Evolutionary conservation across 768 basidiomycete genomes (phyloP).

Genomic region (Rhizopogon vinicolor): DNA sequence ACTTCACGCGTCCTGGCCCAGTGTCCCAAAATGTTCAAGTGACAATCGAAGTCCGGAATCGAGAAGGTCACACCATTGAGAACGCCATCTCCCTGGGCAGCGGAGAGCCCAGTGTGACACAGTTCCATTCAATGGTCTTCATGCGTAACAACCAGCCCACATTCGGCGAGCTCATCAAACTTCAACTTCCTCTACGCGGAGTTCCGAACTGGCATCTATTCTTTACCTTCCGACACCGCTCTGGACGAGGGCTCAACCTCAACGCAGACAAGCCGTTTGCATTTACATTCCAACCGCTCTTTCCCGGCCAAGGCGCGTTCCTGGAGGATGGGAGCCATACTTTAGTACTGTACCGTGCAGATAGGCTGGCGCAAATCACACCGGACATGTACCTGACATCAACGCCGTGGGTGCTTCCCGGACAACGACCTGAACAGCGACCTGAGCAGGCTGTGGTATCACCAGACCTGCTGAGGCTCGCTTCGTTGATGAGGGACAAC

Average conservation of each 20-base stretch:
- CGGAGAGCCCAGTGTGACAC: slow-evolving; percentile 75
- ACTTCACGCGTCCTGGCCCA: slow-evolving; percentile 55
- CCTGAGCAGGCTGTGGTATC: slow-evolving; percentile 55
- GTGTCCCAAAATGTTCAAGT: slow-evolving; percentile 70
- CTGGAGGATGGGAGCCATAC: slow-evolving; percentile 88
- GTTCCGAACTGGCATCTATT: slow-evolving; percentile 86
- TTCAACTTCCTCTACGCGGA: slow-evolving; percentile 64
- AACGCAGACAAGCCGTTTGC: slow-evolving; percentile 73
- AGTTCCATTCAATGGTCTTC: slow-evolving; percentile 91
- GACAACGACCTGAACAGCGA: slow-evolving; percentile 60
- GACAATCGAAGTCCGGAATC: slow-evolving; percentile 79
- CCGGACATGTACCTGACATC: slow-evolving; percentile 70
- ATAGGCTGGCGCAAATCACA: slow-evolving; percentile 56
- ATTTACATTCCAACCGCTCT: slow-evolving; percentile 88
- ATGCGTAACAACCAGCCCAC: slow-evolving; percentile 84
- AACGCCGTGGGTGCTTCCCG: slow-evolving; percentile 53
- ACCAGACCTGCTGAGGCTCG: slow-evolving; percentile 56
- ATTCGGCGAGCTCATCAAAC: slow-evolving; percentile 89
- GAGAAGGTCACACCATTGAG: slow-evolving; percentile 64
- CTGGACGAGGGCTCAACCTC: slow-evolving; percentile 38
- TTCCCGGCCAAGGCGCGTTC: slow-evolving; percentile 70
- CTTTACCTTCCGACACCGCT: slow-evolving; percentile 86
- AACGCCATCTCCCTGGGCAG: slow-evolving; percentile 77
- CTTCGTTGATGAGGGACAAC: slow-evolving; percentile 71
- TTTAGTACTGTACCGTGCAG: slow-evolving; percentile 79